Evolutionary conservation across 768 basidiomycete genomes (phyloP).

Genomic region (Sarcodon sp.): DNA sequence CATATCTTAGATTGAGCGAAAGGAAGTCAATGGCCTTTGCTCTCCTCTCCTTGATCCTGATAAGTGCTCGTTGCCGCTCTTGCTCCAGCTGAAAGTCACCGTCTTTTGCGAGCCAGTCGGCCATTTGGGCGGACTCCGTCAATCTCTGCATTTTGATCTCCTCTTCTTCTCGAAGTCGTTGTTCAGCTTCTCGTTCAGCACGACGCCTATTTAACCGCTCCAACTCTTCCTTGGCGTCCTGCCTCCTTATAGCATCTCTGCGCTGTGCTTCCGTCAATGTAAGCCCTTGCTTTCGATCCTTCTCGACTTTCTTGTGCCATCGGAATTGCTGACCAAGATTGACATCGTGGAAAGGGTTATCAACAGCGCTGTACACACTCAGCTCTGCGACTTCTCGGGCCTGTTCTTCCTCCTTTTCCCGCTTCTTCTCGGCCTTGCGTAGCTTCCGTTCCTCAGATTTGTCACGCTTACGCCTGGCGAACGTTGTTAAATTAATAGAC

Average conservation of each 20-base stretch:
- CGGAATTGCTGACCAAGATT: slow-evolving; percentile 94
- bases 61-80: slow-evolving; percentile 79
- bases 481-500: neutral
- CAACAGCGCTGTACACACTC: slow-evolving; percentile 89
- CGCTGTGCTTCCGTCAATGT: slow-evolving; percentile 65
- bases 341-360: slow-evolving; percentile 97
- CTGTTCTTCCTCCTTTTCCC: slow-evolving; percentile 77
- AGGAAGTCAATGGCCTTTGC: slow-evolving; percentile 99
- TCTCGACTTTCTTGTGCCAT: slow-evolving; percentile 98
- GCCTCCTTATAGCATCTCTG: slow-evolving; percentile 66
- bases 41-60: slow-evolving; percentile 89
- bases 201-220: slow-evolving; percentile 83
- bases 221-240: slow-evolving; percentile 92
- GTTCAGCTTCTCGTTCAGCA: slow-evolving; percentile 88
- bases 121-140: slow-evolving; percentile 95
- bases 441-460: slow-evolving; percentile 79
- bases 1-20: slow-evolving; percentile 91
- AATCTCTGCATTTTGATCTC: slow-evolving; percentile 78
- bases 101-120: slow-evolving; percentile 95
- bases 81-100: slow-evolving; percentile 96
- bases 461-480: slow-evolving; percentile 62
- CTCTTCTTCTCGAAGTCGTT: slow-evolving; percentile 83
- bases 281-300: slow-evolving; percentile 83
- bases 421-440: slow-evolving; percentile 81
- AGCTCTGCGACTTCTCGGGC: slow-evolving; percentile 88